Base-by-base conservation (phyloP, 352 stramenopile genomes). In the Pythium grandisporangium region DNA sequence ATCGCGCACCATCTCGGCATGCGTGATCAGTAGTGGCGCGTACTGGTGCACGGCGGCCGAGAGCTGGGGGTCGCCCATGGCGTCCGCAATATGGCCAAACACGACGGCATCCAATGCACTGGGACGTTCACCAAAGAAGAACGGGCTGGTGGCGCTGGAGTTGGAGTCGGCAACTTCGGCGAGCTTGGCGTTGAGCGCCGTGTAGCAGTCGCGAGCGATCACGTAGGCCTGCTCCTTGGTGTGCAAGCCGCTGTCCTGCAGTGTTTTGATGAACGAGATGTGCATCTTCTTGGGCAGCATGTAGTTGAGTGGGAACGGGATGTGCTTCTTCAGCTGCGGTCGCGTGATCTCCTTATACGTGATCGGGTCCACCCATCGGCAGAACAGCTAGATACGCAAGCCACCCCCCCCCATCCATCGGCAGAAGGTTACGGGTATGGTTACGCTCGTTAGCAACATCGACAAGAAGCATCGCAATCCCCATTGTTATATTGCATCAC, bases 251-350 rank as follows among this genome's bases (percentile, higher is more conserved):
- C 64, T 66, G 26, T 59, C 20, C 17, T 70, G 63, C 38, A 89
- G 61, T 34, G 61, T 61, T 24, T 69, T 62, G 58, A 77, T 88
- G 6, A 56, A 72, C 32, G 84, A 66, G 25, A 84, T 34, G 47
- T 90, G 80, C 50, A 93, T 84, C 52, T 89, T 86, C 61, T 91
- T 93, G 6, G 80, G 80, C 30, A 93, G 25, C 19, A 89, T 70
- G 37, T 84, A 75, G 55, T 76, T 91, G 14, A 93, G 44, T 21
- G 80, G 80, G 51, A 93, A 93, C 14, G 80, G 77, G 27, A 93
- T 73, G 29, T 80, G 62, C 42, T 76, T 77, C 61, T 87, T 87
- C 48, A 89, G 68, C 37, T 85, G 70, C 42, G 71, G 73, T 1
- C 77, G 77, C 50, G 80, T 93, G 41, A 93, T 70, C 45, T 93